Evolutionary conservation across 495 filamentous ascomycete genomes (phyloP).

Genomic region (Aspergillus sclerotiicarbonarius): DNA sequence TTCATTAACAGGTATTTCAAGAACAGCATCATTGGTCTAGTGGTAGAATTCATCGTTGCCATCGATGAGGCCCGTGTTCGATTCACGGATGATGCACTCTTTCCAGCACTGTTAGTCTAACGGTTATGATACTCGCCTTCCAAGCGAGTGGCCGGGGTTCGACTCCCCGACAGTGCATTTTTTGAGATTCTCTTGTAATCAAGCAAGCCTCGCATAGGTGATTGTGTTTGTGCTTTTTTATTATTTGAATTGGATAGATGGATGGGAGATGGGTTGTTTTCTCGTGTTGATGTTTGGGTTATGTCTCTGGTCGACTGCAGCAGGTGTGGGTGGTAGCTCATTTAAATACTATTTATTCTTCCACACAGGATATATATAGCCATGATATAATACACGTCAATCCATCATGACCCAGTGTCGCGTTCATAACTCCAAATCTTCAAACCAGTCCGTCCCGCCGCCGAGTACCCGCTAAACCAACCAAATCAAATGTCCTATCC

Average conservation of each 20-base stretch:
- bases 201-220: no score
- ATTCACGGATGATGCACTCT: conserved; percentile 55
- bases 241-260: no score
- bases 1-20: no score
- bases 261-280: no score
- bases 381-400: not conserved
- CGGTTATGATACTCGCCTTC: not conserved
- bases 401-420: not conserved
- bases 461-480: not conserved
- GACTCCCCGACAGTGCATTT: no score
- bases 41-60: conserved; percentile 61
- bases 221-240: no score
- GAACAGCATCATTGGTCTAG: conserved; percentile 59
- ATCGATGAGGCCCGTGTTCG: conserved; percentile 60
- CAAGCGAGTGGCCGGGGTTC: no score
- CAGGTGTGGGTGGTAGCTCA: no score
- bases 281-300: no score
- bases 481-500: not conserved
- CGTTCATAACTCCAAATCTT: not conserved
- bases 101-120: not conserved
- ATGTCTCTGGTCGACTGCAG: no score
- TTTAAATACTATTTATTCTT: not conserved
- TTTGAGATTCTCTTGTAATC: no score
- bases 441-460: not conserved
- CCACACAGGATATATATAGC: not conserved